Conservation (phyloP, 1,284 basidiomycete species). For the Cystobasidium sp. region DNA sequence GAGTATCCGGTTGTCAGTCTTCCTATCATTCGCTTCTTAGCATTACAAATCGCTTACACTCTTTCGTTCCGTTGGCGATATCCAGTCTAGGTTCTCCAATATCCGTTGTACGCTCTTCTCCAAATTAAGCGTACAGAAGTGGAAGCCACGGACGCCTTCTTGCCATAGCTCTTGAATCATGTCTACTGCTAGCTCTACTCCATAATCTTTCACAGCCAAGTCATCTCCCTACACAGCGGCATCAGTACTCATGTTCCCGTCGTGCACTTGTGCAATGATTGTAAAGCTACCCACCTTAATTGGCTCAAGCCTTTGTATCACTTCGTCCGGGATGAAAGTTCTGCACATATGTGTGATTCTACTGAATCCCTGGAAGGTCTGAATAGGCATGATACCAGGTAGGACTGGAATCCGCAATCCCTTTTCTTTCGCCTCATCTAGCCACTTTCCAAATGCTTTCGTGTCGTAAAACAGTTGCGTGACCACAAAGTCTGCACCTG, state of each 20-base stretch:
- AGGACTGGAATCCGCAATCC: slow-evolving; percentile 92
- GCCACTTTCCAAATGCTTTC: slow-evolving; percentile 82
- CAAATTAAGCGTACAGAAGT: slow-evolving; percentile 96
- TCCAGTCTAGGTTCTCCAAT: slow-evolving; percentile 77
- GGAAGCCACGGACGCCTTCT: slow-evolving; percentile 76
- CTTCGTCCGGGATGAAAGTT: slow-evolving; percentile 77
- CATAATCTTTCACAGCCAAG: slow-evolving; percentile 57
- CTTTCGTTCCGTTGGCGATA: slow-evolving; percentile 45
- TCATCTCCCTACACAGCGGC: slow-evolving; percentile 50
- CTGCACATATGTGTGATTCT: slow-evolving; percentile 87
- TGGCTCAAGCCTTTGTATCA: slow-evolving; percentile 81
- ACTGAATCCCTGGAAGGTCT: slow-evolving; percentile 96
- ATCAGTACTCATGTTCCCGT: background rate
- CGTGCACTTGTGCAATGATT: background rate
- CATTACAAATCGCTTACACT: slow-evolving; percentile 55
- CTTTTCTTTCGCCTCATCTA: slow-evolving; percentile 61
- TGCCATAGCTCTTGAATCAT: slow-evolving; percentile 59
- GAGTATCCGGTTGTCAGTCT: slow-evolving; percentile 22
- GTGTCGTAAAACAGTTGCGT: slow-evolving; percentile 96
- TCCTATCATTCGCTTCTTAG: background rate
- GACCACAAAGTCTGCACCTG: slow-evolving; percentile 86
- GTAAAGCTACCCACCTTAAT: slow-evolving; percentile 65
- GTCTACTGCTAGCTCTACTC: slow-evolving; percentile 55
- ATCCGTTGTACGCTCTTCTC: slow-evolving; percentile 94
- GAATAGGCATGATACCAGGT: slow-evolving; percentile 95